Base-by-base conservation (phyloP, 371 early-diverging fungal genomes). In the Syncephalastrum racemosum region DNA sequence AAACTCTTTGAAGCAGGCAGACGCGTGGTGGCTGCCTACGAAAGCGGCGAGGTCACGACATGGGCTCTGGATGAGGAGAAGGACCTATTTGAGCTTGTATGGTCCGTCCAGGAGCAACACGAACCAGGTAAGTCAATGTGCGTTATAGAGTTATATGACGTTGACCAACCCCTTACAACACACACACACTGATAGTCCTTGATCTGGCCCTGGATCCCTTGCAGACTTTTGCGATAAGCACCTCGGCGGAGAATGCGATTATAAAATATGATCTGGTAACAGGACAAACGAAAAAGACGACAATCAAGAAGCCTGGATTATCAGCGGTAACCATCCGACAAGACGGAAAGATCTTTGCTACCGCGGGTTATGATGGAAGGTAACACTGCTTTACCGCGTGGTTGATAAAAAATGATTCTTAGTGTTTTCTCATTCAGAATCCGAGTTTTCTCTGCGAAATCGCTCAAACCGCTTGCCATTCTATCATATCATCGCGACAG, bases 331-430 rank as follows among this genome's bases (percentile, higher is more conserved):
- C 50, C 20, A 74, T 82, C 36, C 67, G 82, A 24, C 48, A 58
- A 48, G 82, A 82, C 56, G 68, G 68, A 24, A 79, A 76, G 56
- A 73, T 82, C 47, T 62, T 79, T 55, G 80, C 75, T n/a, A 71
- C 77, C 0, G 82, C 70, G 19, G 82, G 82, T n/a, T 77, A 68
- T 60, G 82, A 82, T 62, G 71, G 70, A 50, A 77, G 63, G 82
- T 78, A 66, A 51, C 25, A 31, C 36, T 31, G 1, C 6, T 31
- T 31, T 12, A 31, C 36, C 36, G 36, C 36, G 0, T 31, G 36
- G 36, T 31, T 31, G 10, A 31, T 2, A 31, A 10, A 10, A 5
- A 1, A 5, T 31, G 43, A 19, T 45, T 8, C 23, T 15, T 23
- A 25, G 6, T 50, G 14, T 24, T 43, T 15, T 13, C 4, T 54